Evolutionary conservation across 208 protist species (phyloP).

Genomic region (Histomonas meleagridis): DNA sequence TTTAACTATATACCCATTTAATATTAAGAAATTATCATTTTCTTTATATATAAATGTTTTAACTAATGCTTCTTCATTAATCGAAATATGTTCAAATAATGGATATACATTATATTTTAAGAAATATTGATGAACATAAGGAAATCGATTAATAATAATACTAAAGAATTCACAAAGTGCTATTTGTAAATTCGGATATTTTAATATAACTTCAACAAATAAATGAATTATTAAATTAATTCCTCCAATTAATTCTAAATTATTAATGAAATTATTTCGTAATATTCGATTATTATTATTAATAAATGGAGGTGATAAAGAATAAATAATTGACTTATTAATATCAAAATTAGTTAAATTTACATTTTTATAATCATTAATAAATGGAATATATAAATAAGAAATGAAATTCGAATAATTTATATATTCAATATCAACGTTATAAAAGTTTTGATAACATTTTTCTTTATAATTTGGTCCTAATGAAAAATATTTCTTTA

Average conservation of each 20-base stretch:
- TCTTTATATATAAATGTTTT: neutral
- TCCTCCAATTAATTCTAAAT: neutral
- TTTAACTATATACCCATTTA: neutral
- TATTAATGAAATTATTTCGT: neutral
- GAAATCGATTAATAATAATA: neutral
- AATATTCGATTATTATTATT: neutral
- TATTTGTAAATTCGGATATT: neutral
- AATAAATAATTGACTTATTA: neutral
- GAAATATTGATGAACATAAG: neutral
- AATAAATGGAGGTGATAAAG: neutral
- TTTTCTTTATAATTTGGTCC: constrained; percentile 24
- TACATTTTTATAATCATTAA: neutral
- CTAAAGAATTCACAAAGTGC: neutral
- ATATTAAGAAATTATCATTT: neutral
- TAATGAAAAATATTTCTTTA: too few species aligned
- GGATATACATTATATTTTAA: neutral
- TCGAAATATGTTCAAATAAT: neutral
- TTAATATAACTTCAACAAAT: neutral
- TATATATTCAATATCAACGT: neutral
- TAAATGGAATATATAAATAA: neutral
- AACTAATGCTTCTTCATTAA: neutral
- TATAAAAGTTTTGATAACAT: neutral
- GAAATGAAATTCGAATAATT: neutral
- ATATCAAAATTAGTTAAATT: too few species aligned
- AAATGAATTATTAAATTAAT: neutral